Evolutionary conservation across 2,329 filamentous ascomycete genomes (phyloP).

Genomic region (Fusarium sp.): DNA sequence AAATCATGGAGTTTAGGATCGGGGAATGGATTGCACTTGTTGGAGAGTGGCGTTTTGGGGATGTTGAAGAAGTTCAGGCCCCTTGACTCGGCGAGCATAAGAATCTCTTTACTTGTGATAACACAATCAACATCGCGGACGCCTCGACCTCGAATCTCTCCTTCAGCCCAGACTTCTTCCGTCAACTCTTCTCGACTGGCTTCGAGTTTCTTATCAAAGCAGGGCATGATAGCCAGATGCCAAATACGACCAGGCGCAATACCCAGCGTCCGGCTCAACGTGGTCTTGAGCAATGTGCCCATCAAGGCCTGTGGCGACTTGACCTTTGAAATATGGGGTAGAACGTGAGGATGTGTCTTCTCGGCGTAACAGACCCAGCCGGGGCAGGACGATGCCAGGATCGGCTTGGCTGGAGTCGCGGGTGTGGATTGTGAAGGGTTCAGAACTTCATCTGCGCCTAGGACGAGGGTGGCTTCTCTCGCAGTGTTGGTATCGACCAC

Average conservation of each 20-base stretch:
- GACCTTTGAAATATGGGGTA: conserved; percentile 89
- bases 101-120: conserved; percentile 93
- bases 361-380: conserved; percentile 99
- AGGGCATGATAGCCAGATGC: conserved; percentile 97
- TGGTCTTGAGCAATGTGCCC: conserved; percentile 90
- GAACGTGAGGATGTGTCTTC: conserved; percentile 94
- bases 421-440: conserved; percentile 44
- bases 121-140: conserved; percentile 96
- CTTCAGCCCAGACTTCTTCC: conserved; percentile 76
- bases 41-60: conserved; percentile 67
- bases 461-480: conserved; percentile 84
- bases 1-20: conserved; percentile 78
- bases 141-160: conserved; percentile 62
- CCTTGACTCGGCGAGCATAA: conserved; percentile 87
- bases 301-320: conserved; percentile 95
- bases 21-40: conserved; percentile 71
- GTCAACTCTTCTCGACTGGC: conserved; percentile 94
- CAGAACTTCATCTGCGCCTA: conserved; percentile 79
- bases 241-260: conserved; percentile 86
- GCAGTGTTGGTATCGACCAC: conserved; percentile 90
- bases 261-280: conserved; percentile 77
- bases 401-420: conserved; percentile 61
- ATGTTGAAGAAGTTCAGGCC: conserved; percentile 81
- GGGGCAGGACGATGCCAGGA: conserved; percentile 90
- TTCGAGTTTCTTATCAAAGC: conserved; percentile 99